Conservation (phyloP, 176 grass and related monocot species). For the Saccharum spontaneum region DNA sequence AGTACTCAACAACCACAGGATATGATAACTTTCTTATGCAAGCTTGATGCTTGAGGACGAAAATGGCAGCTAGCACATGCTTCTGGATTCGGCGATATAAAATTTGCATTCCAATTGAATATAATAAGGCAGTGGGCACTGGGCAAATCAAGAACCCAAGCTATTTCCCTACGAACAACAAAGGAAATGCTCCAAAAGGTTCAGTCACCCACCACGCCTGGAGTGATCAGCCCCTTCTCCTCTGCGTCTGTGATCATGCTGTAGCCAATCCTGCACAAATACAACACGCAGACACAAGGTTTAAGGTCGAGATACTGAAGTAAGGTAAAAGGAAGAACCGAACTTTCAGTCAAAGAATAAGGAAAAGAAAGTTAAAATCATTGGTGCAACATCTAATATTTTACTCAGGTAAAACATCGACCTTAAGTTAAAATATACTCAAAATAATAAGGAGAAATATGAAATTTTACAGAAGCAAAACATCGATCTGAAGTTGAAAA, state of each 20-base stretch:
- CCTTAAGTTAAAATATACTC: not conserved
- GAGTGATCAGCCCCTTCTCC: slow-evolving; percentile 58
- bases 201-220: slow-evolving; percentile 51
- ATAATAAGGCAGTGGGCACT: not conserved
- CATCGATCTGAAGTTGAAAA: not conserved
- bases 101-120: not conserved
- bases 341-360: not conserved
- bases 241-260: slow-evolving; percentile 96
- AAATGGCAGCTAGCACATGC: not conserved
- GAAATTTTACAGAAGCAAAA: not conserved
- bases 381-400: not conserved
- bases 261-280: slow-evolving; percentile 73
- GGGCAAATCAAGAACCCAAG: not conserved
- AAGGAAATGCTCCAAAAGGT: not conserved
- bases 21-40: not conserved
- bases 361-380: not conserved
- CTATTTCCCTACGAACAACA: not conserved
- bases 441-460: not conserved
- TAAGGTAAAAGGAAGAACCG: not conserved
- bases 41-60: not conserved
- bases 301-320: too few species aligned
- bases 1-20: not conserved
- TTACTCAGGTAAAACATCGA: not conserved
- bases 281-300: too few species aligned
- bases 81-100: not conserved